Evolutionary conservation across 345 rosid genomes (phyloP).

Genomic region (Populus davidiana): DNA sequence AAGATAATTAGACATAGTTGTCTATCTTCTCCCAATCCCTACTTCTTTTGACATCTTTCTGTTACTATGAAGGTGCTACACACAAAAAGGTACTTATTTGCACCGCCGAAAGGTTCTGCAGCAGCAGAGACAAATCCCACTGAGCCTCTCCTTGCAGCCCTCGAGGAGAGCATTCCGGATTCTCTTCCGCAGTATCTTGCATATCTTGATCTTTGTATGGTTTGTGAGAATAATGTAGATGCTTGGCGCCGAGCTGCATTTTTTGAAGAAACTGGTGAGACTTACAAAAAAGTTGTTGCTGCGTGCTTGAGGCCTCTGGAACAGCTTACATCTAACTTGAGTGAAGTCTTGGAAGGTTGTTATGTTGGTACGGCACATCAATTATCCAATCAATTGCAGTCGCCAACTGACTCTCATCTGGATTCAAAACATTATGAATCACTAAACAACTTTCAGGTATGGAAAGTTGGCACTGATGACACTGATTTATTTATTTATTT

Average conservation of each 20-base stretch:
- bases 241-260: slow-evolving; percentile 96
- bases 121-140: slow-evolving; percentile 98
- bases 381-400: slow-evolving; percentile 45
- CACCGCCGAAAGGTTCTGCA: slow-evolving; percentile 95
- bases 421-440: slow-evolving; percentile 52
- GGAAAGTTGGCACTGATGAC: not conserved
- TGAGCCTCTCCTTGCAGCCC: slow-evolving; percentile 80
- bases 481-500: not conserved
- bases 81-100: slow-evolving; percentile 71
- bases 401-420: slow-evolving; percentile 38
- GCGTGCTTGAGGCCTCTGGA: slow-evolving; percentile 77
- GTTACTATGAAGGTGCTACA: slow-evolving; percentile 54
- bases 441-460: slow-evolving; percentile 74
- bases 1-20: not conserved
- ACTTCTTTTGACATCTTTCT: slow-evolving; percentile 8
- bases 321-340: slow-evolving; percentile 63
- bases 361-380: slow-evolving; percentile 38
- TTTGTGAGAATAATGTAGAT: slow-evolving; percentile 85
- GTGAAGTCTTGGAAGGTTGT: slow-evolving; percentile 55
- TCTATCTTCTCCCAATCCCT: not conserved
- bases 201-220: slow-evolving; percentile 92
- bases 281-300: slow-evolving; percentile 73
- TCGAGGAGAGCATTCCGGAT: slow-evolving; percentile 67
- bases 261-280: slow-evolving; percentile 89
- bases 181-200: slow-evolving; percentile 81